phyloP scores from a whole-genome alignment of 2,329 filamentous ascomycete species.

The Colletotrichum plurivorum region DNA sequence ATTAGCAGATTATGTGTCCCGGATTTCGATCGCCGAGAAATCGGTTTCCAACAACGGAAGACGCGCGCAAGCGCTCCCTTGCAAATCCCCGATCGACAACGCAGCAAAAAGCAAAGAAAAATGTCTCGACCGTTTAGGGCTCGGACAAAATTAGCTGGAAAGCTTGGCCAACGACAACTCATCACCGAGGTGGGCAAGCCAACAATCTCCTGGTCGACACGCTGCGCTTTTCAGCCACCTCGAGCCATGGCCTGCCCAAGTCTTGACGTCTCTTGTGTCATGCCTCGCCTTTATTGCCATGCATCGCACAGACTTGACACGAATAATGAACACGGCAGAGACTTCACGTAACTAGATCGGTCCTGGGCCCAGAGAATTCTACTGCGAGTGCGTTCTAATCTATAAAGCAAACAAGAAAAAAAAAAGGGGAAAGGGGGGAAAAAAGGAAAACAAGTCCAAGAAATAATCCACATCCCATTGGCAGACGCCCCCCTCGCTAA shows the following conservation, averaged over 20 bases:
- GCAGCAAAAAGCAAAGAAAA: too few species aligned
- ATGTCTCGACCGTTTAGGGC: background rate
- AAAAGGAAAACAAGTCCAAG: too few species aligned
- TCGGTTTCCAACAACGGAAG: constrained; percentile 1
- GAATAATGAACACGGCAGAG: background rate
- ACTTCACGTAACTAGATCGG: background rate
- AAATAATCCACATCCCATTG: too few species aligned
- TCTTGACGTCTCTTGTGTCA: background rate
- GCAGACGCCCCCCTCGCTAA: background rate
- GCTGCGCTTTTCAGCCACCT: constrained; percentile 3
- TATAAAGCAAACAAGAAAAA: background rate
- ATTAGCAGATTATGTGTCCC: background rate
- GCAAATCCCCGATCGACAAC: too few species aligned
- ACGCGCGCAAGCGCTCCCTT: constrained; percentile 1
- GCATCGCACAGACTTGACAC: background rate
- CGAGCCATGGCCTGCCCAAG: constrained; percentile 9
- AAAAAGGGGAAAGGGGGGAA: background rate
- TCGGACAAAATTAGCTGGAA: background rate
- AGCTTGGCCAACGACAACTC: background rate
- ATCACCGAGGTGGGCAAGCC: too few species aligned
- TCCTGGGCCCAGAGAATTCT: background rate
- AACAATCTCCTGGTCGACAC: background rate
- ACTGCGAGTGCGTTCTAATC: constrained; percentile 6
- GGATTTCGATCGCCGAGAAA: constrained; percentile 20
- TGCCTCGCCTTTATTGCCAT: background rate